Conservation (phyloP, 2,329 filamentous ascomycete genomes). For the Chrysoporthe deuterocubensis region DNA sequence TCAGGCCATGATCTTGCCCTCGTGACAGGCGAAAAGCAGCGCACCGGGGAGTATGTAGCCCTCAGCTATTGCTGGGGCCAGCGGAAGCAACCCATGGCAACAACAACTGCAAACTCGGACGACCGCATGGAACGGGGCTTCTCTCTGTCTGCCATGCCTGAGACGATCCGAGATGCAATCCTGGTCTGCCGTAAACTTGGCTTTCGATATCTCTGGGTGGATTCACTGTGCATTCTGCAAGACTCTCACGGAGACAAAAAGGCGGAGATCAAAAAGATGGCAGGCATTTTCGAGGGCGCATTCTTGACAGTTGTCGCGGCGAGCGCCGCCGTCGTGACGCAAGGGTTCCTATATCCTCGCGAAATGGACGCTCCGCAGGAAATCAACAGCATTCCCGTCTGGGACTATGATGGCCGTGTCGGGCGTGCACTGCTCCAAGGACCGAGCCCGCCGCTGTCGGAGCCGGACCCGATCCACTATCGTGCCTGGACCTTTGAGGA, state of each 20-base stretch:
- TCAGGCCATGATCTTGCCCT: neutral
- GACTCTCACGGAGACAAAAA: slow-evolving; percentile 15
- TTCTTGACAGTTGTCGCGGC: neutral
- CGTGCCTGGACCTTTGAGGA: neutral
- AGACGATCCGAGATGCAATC: neutral
- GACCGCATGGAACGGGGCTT: neutral
- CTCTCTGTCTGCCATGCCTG: neutral
- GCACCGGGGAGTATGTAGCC: neutral
- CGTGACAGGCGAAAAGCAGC: neutral
- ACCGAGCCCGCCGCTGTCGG: neutral
- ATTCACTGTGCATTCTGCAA: slow-evolving; percentile 25
- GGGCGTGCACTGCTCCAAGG: neutral
- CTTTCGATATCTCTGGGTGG: slow-evolving; percentile 13
- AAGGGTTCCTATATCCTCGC: neutral
- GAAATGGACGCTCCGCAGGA: neutral
- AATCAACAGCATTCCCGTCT: neutral
- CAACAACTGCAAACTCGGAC: neutral
- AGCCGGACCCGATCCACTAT: neutral
- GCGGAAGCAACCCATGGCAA: neutral
- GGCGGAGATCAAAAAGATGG: slow-evolving; percentile 11
- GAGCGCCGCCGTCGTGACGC: neutral
- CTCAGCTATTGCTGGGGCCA: slow-evolving; percentile 4
- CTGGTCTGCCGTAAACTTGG: neutral
- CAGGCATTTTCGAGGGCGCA: neutral
- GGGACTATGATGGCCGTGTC: neutral